Conservation (phyloP, 257 asterid species). For the Solanum rostratum region DNA sequence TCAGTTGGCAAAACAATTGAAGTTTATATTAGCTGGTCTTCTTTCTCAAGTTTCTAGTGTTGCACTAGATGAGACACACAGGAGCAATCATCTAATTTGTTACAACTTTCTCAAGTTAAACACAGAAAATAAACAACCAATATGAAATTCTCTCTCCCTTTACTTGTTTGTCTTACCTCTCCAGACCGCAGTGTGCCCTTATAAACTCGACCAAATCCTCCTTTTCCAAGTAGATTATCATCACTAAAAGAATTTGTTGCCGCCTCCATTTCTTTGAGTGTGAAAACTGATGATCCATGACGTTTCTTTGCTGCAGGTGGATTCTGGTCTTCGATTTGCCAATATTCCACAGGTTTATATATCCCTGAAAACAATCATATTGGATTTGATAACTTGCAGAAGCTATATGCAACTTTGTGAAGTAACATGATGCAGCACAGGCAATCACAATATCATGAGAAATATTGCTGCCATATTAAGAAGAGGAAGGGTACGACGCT, state of each 20-base stretch:
- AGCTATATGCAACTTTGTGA: neutral
- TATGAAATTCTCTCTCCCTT: neutral
- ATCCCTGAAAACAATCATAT: slow-evolving; percentile 43
- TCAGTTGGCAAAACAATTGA: neutral
- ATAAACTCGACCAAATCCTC: slow-evolving; percentile 91
- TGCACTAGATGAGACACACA: neutral
- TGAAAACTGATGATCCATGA: slow-evolving; percentile 72
- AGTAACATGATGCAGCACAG: neutral
- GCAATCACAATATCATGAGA: neutral
- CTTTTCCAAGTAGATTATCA: slow-evolving; percentile 82
- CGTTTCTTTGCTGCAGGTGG: slow-evolving; percentile 65
- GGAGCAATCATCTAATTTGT: neutral
- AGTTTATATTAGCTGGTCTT: neutral
- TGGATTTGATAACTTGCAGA: neutral
- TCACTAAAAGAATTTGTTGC: slow-evolving; percentile 71
- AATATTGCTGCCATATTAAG: neutral
- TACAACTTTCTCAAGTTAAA: neutral
- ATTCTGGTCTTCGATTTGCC: slow-evolving; percentile 56
- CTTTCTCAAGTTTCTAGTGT: neutral
- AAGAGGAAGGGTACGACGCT: neutral
- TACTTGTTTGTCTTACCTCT: slow-evolving; percentile 36
- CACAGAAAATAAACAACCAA: neutral
- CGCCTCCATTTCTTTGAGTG: slow-evolving; percentile 77
- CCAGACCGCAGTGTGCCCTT: slow-evolving; percentile 81
- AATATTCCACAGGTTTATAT: slow-evolving; percentile 70